phyloP scores from a whole-genome alignment of 2,329 filamentous ascomycete species.

The Ilyonectria destructans region DNA sequence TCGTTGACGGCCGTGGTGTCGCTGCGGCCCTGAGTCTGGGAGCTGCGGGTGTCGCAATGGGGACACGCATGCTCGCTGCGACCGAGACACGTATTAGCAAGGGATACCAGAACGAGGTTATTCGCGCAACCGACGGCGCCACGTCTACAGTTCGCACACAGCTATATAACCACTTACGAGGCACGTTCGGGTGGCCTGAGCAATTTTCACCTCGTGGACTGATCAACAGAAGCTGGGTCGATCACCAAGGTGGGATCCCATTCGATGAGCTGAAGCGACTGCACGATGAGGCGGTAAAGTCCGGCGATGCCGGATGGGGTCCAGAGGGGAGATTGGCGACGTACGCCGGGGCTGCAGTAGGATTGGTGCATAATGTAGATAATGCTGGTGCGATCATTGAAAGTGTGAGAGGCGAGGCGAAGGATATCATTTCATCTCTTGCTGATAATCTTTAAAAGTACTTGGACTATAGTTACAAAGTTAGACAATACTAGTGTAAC shows the following conservation, averaged over 20 bases:
- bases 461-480: neutral
- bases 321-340: conserved; percentile 65
- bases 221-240: conserved; percentile 57
- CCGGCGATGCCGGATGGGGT: conserved; percentile 64
- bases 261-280: conserved; percentile 63
- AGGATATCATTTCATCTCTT: conserved; percentile 13
- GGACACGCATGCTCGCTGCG: conserved; percentile 74
- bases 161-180: conserved; percentile 62
- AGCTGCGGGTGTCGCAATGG: conserved; percentile 71
- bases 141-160: conserved; percentile 59
- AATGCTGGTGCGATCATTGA: conserved; percentile 58
- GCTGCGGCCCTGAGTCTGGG: conserved; percentile 67
- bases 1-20: conserved; percentile 67
- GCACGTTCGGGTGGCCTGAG: conserved; percentile 59
- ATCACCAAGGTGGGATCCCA: conserved; percentile 54
- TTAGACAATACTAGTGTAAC: neutral
- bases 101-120: conserved; percentile 61
- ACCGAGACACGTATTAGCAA: conserved; percentile 57
- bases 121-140: conserved; percentile 59
- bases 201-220: conserved; percentile 59
- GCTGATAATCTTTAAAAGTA: neutral
- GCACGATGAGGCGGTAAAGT: conserved; percentile 55
- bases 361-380: conserved; percentile 60
- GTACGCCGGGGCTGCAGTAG: conserved; percentile 65
- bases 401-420: conserved; percentile 50